These are phyloP conservation scores for Macaranga tanarius DNA, from an alignment of 441 rosid genomes.

Conservation along the genomic window DNA sequence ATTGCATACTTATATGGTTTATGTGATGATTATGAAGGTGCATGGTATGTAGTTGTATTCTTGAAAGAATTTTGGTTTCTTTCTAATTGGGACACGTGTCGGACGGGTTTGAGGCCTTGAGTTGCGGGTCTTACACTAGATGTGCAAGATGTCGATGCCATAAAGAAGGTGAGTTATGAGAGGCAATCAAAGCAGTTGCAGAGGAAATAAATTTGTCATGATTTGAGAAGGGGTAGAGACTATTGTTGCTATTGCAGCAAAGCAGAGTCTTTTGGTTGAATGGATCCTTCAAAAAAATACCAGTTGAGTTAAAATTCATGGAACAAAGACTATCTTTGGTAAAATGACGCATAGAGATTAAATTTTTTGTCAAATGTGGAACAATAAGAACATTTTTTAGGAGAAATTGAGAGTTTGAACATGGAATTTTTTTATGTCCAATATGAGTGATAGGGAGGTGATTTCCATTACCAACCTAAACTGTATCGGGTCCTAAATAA, in stretches of 20 bases:
- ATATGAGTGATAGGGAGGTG: neutral
- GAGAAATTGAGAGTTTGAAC: neutral
- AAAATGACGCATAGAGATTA: neutral
- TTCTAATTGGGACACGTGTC: too few relatives aligned
- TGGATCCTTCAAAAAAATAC: neutral
- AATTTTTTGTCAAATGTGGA: neutral
- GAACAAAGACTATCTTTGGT: neutral
- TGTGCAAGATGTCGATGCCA: neutral
- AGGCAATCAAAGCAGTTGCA: neutral
- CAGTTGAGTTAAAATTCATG: neutral
- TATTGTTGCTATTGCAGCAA: neutral
- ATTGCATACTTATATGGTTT: too few relatives aligned
- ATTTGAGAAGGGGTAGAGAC: neutral
- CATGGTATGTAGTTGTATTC: too few relatives aligned
- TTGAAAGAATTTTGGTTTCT: too few relatives aligned
- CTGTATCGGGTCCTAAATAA: neutral
- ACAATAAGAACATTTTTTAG: neutral
- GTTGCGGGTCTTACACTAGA: too few relatives aligned
- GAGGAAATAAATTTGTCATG: neutral
- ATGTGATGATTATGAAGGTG: too few relatives aligned
- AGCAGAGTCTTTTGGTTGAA: neutral
- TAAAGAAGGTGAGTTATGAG: neutral
- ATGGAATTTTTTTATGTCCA: neutral
- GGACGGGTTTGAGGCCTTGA: too few relatives aligned
- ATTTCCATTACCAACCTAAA: neutral